Percentiles rank a stretch among this genome's conserved stretches.
phyloP scores from a whole-genome alignment of 2,329 filamentous ascomycete genomes.

The Colletotrichum aenigma region DNA sequence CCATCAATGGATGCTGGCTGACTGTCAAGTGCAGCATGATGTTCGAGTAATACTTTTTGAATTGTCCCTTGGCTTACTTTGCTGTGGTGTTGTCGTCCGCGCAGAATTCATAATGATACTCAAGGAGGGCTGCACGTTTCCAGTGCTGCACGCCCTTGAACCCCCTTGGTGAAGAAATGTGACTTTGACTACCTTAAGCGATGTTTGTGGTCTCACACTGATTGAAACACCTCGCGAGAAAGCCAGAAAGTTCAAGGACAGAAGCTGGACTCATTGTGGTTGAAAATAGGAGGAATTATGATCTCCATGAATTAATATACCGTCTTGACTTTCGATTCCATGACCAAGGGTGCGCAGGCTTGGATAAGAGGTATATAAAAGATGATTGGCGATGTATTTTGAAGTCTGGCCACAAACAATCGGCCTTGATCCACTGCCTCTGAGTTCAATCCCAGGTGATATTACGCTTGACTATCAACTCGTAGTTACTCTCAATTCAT shows the following conservation, averaged over 20 bases:
- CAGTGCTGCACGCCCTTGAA: no score
- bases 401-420: background rate
- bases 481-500: background rate
- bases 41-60: background rate
- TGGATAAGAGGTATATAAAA: accelerated
- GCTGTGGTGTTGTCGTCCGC: background rate
- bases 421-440: accelerated
- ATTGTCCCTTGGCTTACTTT: background rate
- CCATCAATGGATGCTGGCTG: background rate
- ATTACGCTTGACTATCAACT: background rate
- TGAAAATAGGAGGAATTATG: accelerated
- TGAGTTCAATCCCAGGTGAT: no score
- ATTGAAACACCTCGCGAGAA: no score
- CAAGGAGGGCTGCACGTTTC: no score
- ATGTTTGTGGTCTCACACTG: no score
- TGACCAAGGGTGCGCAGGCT: accelerated
- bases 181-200: no score
- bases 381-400: background rate
- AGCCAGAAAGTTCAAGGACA: no score
- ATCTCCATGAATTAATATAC: background rate
- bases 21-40: background rate
- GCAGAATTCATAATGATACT: background rate
- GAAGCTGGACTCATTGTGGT: background rate
- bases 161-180: no score
- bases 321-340: background rate